Conservation (phyloP, 1,139 yeast genomes). For the Kazachstania sp. region DNA sequence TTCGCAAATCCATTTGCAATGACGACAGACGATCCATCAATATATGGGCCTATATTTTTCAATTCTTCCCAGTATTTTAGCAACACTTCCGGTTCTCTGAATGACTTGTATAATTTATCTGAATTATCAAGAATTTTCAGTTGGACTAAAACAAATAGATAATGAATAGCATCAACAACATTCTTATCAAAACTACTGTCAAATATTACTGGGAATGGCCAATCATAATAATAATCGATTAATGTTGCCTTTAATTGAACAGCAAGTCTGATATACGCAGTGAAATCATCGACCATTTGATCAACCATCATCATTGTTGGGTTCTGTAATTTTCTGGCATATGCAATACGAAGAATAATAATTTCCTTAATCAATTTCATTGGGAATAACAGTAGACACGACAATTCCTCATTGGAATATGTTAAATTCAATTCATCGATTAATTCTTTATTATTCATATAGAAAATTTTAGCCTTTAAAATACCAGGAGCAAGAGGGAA, state of each 20-base stretch:
- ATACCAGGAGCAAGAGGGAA: slow-evolving; percentile 42
- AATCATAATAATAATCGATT: slow-evolving; percentile 62
- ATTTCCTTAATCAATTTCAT: slow-evolving; percentile 73
- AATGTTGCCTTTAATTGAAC: slow-evolving; percentile 66
- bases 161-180: slow-evolving; percentile 65
- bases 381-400: slow-evolving; percentile 66
- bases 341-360: slow-evolving; percentile 62
- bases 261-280: slow-evolving; percentile 67
- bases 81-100: slow-evolving; percentile 85
- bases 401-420: slow-evolving; percentile 56
- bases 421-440: slow-evolving; percentile 71
- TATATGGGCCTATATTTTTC: slow-evolving; percentile 61
- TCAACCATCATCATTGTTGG: slow-evolving; percentile 96
- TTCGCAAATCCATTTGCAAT: slow-evolving; percentile 70
- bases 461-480: slow-evolving; percentile 67
- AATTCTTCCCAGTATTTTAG: slow-evolving; percentile 71
- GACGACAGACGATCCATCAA: slow-evolving; percentile 79
- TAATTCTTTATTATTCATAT: slow-evolving; percentile 51
- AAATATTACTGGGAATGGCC: slow-evolving; percentile 64
- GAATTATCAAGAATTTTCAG: slow-evolving; percentile 74
- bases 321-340: slow-evolving; percentile 70
- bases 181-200: slow-evolving; percentile 65
- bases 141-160: slow-evolving; percentile 62
- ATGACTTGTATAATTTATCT: slow-evolving; percentile 65
- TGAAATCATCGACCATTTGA: slow-evolving; percentile 83